Evolutionary conservation across 129 eudicot genomes (phyloP).

Genomic region (Scalesia atractyloides): DNA sequence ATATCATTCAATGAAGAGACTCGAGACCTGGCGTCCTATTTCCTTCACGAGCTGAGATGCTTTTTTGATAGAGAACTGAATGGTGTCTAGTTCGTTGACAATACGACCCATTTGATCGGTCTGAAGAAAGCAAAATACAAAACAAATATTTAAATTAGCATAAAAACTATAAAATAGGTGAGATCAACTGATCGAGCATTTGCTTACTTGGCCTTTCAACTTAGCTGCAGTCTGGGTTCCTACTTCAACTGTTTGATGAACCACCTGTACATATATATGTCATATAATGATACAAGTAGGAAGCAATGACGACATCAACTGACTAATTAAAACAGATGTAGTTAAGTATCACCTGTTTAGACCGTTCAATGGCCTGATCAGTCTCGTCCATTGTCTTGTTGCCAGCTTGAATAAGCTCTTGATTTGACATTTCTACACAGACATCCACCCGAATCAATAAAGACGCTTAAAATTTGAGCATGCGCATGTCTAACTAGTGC

Average conservation of each 20-base stretch:
- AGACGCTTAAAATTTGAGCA: background rate
- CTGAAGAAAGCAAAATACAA: slow-evolving; percentile 33
- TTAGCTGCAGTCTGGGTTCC: slow-evolving; percentile 93
- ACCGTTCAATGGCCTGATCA: slow-evolving; percentile 97
- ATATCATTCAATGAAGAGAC: background rate
- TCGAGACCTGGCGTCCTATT: slow-evolving; percentile 89
- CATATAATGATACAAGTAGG: slow-evolving; percentile 19
- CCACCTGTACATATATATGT: slow-evolving; percentile 53
- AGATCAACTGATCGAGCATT: background rate
- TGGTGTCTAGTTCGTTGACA: slow-evolving; percentile 89
- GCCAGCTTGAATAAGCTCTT: slow-evolving; percentile 89
- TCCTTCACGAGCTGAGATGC: slow-evolving; percentile 99
- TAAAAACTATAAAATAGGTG: background rate
- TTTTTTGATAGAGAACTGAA: slow-evolving; percentile 89
- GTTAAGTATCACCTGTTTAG: slow-evolving; percentile 64
- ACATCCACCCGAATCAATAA: slow-evolving; percentile 18
- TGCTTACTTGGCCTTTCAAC: slow-evolving; percentile 89
- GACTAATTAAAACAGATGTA: background rate
- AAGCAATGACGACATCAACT: background rate
- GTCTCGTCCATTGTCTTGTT: slow-evolving; percentile 85
- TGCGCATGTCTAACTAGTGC: background rate
- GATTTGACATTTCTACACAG: slow-evolving; percentile 84
- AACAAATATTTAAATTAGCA: background rate
- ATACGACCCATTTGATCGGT: slow-evolving; percentile 98
- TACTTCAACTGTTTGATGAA: slow-evolving; percentile 91